Evolutionary conservation across 495 filamentous ascomycete species (phyloP).

Genomic region (Aeminium ludgeri): DNA sequence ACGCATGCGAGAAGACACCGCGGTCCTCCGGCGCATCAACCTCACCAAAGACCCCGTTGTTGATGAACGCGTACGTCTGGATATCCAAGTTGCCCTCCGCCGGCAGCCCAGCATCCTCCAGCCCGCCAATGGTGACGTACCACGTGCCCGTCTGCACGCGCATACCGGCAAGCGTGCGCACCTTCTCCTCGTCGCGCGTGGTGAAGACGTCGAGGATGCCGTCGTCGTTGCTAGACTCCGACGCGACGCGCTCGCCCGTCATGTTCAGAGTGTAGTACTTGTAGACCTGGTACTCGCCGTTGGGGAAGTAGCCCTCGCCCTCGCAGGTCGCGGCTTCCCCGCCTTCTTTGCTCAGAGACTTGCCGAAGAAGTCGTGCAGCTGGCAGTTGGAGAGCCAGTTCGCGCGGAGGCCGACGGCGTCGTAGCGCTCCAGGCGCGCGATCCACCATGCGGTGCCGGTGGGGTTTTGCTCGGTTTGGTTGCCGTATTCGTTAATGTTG

Average conservation of each 20-base stretch:
- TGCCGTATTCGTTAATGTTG: slow-evolving; percentile 32
- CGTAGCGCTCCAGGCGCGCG: slow-evolving; percentile 24
- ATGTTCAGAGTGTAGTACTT: slow-evolving; percentile 29
- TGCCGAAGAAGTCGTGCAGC: slow-evolving; percentile 28
- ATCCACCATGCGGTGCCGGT: slow-evolving; percentile 28
- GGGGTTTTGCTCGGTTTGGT: slow-evolving; percentile 24
- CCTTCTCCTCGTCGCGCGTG: slow-evolving; percentile 11
- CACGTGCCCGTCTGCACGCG: slow-evolving; percentile 22
- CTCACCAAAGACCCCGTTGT: slow-evolving; percentile 15
- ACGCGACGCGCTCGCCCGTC: slow-evolving; percentile 25
- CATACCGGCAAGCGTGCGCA: slow-evolving; percentile 23
- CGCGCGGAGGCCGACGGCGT: slow-evolving; percentile 26
- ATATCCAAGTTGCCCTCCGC: slow-evolving; percentile 20
- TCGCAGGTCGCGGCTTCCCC: slow-evolving; percentile 15
- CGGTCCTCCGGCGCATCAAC: slow-evolving; percentile 23
- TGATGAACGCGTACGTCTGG: slow-evolving; percentile 22
- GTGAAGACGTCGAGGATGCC: slow-evolving; percentile 27
- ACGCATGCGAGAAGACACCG: slow-evolving; percentile 20
- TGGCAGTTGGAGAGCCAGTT: slow-evolving; percentile 25
- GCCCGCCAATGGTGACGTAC: slow-evolving; percentile 20
- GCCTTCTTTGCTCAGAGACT: slow-evolving; percentile 21
- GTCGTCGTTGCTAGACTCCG: slow-evolving; percentile 18
- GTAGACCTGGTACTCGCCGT: slow-evolving; percentile 29
- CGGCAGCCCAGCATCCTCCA: slow-evolving; percentile 22
- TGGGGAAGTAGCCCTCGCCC: slow-evolving; percentile 21